Conservation (phyloP, 768 basidiomycete genomes). For the Galerina sulciceps region DNA sequence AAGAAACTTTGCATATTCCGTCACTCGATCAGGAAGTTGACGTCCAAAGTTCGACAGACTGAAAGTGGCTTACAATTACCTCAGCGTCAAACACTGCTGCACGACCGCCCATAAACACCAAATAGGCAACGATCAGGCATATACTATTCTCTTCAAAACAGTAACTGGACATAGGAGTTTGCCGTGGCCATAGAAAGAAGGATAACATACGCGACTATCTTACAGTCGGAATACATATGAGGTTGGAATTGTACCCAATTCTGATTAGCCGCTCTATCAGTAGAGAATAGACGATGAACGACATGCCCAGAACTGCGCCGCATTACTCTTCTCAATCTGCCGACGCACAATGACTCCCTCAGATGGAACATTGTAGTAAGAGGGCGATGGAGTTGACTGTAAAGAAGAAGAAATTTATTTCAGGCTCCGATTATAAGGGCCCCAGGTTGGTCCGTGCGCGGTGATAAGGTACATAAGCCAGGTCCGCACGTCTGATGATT, state of each 20-base stretch:
- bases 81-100: no score
- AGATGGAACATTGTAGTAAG: constrained; percentile 20
- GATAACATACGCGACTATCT: neutral
- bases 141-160: no score
- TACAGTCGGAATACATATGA: neutral
- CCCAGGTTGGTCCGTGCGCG: constrained; percentile 35
- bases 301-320: constrained; percentile 69
- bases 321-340: constrained; percentile 53
- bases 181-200: neutral
- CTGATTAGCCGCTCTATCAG: constrained; percentile 74
- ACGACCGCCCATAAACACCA: no score
- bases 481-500: constrained; percentile 7
- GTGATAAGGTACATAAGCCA: constrained; percentile 19
- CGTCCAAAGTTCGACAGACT: no score
- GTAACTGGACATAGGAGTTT: no score
- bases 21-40: no score
- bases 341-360: constrained; percentile 21
- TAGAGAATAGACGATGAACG: constrained; percentile 49
- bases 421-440: constrained; percentile 22
- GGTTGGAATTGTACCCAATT: constrained; percentile 51
- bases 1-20: no score
- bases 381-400: constrained; percentile 37
- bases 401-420: constrained; percentile 25
- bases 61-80: no score
- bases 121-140: no score